Evolutionary conservation across 2,329 filamentous ascomycete species (phyloP).

Genomic region (Monosporascus sp.): DNA sequence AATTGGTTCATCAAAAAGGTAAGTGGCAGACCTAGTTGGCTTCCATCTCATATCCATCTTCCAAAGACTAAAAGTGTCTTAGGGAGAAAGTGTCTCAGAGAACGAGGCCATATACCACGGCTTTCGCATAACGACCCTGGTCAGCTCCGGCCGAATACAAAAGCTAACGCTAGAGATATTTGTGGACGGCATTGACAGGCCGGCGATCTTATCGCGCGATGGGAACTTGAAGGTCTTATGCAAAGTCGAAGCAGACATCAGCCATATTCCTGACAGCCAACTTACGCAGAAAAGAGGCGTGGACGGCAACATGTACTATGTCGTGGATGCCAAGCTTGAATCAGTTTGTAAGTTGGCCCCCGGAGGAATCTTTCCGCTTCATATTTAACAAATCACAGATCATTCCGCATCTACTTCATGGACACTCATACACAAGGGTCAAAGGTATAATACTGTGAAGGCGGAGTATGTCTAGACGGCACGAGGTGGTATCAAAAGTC

Average conservation of each 20-base stretch:
- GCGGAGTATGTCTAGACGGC: background rate
- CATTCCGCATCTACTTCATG: background rate
- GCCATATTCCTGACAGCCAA: background rate
- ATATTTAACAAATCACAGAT: background rate
- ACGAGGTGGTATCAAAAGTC: no score
- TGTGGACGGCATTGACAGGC: background rate
- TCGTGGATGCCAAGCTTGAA: background rate
- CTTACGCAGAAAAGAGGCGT: background rate
- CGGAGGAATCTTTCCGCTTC: background rate
- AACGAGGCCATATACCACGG: background rate
- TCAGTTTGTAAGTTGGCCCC: background rate
- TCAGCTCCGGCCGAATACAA: background rate
- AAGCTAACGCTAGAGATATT: background rate
- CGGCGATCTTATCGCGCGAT: background rate
- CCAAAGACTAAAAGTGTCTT: background rate
- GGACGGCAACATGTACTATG: background rate
- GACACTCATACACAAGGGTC: background rate
- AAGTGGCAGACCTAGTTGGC: background rate
- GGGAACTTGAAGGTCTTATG: background rate
- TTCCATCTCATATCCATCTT: background rate
- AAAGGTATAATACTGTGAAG: background rate
- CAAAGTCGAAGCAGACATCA: background rate
- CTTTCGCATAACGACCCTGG: background rate
- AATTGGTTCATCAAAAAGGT: background rate
- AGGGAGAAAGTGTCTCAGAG: background rate